Base-by-base conservation (phyloP, 2,329 filamentous ascomycete genomes). In the Aspergillus hortae region DNA sequence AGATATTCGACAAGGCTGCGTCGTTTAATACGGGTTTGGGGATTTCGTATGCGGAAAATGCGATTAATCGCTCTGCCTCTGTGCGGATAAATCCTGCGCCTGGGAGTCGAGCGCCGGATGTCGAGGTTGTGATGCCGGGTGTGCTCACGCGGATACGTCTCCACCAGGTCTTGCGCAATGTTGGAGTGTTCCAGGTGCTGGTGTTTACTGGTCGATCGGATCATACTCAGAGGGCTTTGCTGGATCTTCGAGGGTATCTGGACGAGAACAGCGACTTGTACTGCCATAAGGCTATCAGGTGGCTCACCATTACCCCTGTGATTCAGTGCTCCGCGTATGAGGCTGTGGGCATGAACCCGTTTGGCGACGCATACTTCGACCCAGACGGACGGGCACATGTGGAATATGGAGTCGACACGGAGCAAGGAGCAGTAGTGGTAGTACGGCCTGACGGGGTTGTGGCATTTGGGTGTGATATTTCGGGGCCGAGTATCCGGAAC, bases 21-120 rank as follows among this genome's bases (percentile, higher is more conserved):
- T 54, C 58, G 15, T 62, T 66, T 56, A 64, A 61, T 35, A 65
- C 57, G 14, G 65, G 64, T 2, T 44, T 66, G 23, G 65, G 62
- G 2, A 57, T 67, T 10, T 52, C 52, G 7, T 67, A 65, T 38
- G 48, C 50, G 17, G 48, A 55, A 19, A 65, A 57, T 30, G 15
- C 56, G 3, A 41, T 58, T 32, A 58, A 56, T 35, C 46, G 44
- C 44, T 4, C 21, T 6, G 15, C 48, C 0, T n/a, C 44, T 9
- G 30, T 44, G 15, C 36, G 40, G 10, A 51, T 45, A 32, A n/a
- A 23, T 4, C 43, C 52, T 17, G 14, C 14, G n/a, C 30, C 52
- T 1, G 52, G 52, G 2, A 42, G 48, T 36, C 50, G 52, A 32
- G 48, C 23, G 2, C 48, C 52, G 19, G 52, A 54, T 46, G 45